A percentile compares a stretch with the other conserved stretches of the same genome.
These are phyloP conservation scores for Artemisia annua DNA, from an alignment of 129 eudicot genomes.

Conservation along the genomic window DNA sequence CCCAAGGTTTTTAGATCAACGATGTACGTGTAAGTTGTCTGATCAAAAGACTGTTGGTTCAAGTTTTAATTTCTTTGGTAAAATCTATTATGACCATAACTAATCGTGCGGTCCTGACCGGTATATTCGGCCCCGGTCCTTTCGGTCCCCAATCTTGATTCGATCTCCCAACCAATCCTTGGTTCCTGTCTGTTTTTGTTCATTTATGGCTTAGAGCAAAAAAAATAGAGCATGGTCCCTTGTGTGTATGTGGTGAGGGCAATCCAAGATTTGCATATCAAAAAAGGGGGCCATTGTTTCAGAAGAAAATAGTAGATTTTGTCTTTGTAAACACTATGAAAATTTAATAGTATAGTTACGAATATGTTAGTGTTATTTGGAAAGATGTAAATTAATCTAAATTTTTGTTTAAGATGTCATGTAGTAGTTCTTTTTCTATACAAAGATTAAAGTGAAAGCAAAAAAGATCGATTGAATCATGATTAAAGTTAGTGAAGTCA, in stretches of 20 bases:
- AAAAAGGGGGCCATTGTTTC: constrained; percentile 33
- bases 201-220: no score
- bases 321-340: constrained; percentile 15
- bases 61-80: no score
- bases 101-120: no score
- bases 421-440: not conserved
- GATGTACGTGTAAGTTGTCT: no score
- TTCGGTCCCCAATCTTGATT: no score
- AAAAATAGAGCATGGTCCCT: constrained; percentile 12
- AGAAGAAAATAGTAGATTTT: constrained; percentile 21
- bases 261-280: constrained; percentile 37
- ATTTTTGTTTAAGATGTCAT: not conserved
- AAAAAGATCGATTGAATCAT: not conserved
- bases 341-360: not conserved
- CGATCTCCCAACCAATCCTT: no score
- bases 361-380: not conserved
- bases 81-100: no score
- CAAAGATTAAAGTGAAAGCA: not conserved
- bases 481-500: constrained; percentile 4
- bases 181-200: no score
- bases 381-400: constrained; percentile 2
- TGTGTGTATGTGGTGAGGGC: constrained; percentile 36
- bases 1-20: no score
- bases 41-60: no score
- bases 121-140: no score